Percentiles rank a stretch among this genome's conserved stretches.
These are phyloP conservation scores for Chytriomyces confervae DNA, from an alignment of 192 early-diverging fungal species.

Conservation along the genomic window DNA sequence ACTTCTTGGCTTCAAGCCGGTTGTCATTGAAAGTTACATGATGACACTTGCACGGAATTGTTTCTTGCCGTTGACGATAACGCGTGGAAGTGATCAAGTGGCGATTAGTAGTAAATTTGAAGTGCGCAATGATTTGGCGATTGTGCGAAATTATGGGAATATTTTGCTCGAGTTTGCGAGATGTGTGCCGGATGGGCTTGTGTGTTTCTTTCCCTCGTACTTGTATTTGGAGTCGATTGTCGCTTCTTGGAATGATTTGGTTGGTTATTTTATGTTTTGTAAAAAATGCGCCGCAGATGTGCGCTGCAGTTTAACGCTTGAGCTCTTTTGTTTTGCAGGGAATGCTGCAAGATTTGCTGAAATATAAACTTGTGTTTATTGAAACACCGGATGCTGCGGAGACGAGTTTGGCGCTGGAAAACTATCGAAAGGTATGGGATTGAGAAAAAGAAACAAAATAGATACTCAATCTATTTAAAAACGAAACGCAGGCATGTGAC, in stretches of 20 bases:
- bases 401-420: conserved; percentile 92
- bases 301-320: background rate
- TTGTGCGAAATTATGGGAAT: conserved; percentile 98
- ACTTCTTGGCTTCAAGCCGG: conserved; percentile 87
- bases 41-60: conserved; percentile 95
- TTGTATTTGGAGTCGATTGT: conserved; percentile 99
- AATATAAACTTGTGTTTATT: conserved; percentile 98
- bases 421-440: conserved; percentile 77
- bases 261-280: conserved; percentile 40
- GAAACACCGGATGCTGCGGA: conserved; percentile 99
- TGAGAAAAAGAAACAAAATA: too few species aligned
- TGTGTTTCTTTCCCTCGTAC: conserved; percentile 98
- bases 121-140: conserved; percentile 97
- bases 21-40: conserved; percentile 90
- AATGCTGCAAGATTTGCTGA: conserved; percentile 91
- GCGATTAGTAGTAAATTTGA: conserved; percentile 98
- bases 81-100: conserved; percentile 97
- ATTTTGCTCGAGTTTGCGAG: conserved; percentile 94
- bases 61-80: conserved; percentile 96
- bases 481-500: conserved; percentile 74
- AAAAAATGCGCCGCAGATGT: background rate
- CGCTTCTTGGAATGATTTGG: conserved; percentile 97
- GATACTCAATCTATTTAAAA: conserved; percentile 1
- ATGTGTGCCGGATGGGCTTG: conserved; percentile 94
- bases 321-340: conserved; percentile 59